Evolutionary conservation across 2,329 filamentous ascomycete species (phyloP), one percentile per base, ranked within the genome.

Genomic region (Neonectria magnoliae): DNA sequence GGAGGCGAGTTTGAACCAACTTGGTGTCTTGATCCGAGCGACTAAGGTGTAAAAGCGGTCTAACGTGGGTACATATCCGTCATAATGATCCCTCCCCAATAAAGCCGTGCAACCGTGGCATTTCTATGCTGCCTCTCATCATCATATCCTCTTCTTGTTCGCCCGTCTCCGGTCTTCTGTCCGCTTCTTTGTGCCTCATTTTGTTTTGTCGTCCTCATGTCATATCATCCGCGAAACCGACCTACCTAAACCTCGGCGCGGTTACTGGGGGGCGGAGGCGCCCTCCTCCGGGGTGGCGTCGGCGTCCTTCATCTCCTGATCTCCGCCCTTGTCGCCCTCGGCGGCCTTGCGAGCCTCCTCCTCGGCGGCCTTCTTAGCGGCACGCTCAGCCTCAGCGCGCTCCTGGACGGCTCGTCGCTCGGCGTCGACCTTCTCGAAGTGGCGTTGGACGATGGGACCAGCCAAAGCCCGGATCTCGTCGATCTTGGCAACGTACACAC

Each of bases 381-480:
- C 90, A 78, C 89, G 89, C 81, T 93, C 91, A 68, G 92, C 92
- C 64, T 96, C 93, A 57, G 90, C 81, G 81, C 88, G 91, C 63
- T 95, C 93, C 77, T 93, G 88, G 45, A 90, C 81, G 20, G 91
- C 92, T 77, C 92, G 89, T 71, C 94, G 91, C 82, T 98, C 93
- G 66, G 90, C 88, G 81, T 98, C 93, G 69, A 94, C 84, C 85
- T 97, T 97, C 80, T 99, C 96, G 79, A 95, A 94, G 87, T 97
- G 93, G 72, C 95, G 92, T 84, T 97, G 94, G 70, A 94, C 89
- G 76, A 99, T 93, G 64, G 96, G 95, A 16, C 94, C 96, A 51
- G 94, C 93, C 75, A 97, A 87, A 71, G 93, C 89, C 73, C 93
- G 92, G 80, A 99, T 94, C 81, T 99, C 96, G 68, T 98, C 96